Evolutionary conservation across 257 asterid genomes (phyloP).

Genomic region (Nicotiana noctiflora): DNA sequence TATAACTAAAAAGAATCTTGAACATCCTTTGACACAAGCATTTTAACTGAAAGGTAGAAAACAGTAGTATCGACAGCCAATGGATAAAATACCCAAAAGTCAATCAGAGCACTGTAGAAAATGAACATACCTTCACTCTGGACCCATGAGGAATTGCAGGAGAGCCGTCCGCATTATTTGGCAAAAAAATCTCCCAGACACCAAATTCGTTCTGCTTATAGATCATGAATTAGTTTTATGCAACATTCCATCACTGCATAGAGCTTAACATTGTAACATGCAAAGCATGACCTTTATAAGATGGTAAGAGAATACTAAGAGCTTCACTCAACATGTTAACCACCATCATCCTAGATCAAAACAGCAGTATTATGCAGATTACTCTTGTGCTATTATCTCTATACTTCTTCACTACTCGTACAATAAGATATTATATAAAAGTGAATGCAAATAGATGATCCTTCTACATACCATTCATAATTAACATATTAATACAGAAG

Average conservation of each 20-base stretch:
- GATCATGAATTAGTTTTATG: constrained; percentile 8
- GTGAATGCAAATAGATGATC: too few species aligned
- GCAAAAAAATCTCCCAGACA: constrained; percentile 93
- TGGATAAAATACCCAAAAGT: not conserved
- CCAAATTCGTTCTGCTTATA: constrained; percentile 88
- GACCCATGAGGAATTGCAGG: constrained; percentile 96
- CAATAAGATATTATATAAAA: too few species aligned
- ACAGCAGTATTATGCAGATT: too few species aligned
- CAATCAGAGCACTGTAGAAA: not conserved
- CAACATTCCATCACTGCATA: not conserved
- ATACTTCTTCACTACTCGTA: too few species aligned
- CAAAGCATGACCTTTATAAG: not conserved
- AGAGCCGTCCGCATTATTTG: constrained; percentile 91
- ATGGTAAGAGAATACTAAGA: not conserved
- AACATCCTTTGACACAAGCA: too few species aligned
- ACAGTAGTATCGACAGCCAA: not conserved
- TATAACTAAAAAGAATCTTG: not conserved
- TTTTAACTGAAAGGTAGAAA: not conserved
- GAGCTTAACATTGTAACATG: not conserved
- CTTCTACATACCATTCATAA: too few species aligned
- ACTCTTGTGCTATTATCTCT: too few species aligned
- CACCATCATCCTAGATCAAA: too few species aligned
- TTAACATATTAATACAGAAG: too few species aligned
- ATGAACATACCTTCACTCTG: constrained; percentile 73
- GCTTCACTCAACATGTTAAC: too few species aligned